These are phyloP conservation scores for Albizia julibrissin DNA, from an alignment of 306 rosid species.

Conservation along the genomic window DNA sequence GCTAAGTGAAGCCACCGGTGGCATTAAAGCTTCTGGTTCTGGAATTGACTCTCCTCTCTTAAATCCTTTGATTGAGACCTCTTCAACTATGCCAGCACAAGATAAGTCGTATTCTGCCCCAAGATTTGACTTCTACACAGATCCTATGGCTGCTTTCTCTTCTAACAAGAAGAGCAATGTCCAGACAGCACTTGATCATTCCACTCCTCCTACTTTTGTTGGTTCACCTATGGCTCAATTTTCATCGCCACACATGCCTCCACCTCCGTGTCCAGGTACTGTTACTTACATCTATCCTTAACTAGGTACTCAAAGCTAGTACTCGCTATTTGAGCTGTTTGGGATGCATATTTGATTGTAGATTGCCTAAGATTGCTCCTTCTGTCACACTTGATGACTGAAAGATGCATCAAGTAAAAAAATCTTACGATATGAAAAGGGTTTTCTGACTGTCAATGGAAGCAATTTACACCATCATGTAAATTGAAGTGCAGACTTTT, in stretches of 20 bases:
- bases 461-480: neutral
- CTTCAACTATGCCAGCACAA: slow-evolving; percentile 30
- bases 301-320: neutral
- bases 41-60: slow-evolving; percentile 54
- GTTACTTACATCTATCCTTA: neutral
- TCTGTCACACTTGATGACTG: neutral
- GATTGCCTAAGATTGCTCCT: neutral
- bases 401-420: neutral
- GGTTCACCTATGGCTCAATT: slow-evolving; percentile 37
- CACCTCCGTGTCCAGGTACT: slow-evolving; percentile 44
- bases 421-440: neutral
- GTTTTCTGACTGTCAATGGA: neutral
- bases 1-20: slow-evolving; percentile 45
- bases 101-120: slow-evolving; percentile 48
- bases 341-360: neutral
- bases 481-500: slow-evolving; percentile 1
- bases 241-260: slow-evolving; percentile 36
- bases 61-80: slow-evolving; percentile 68
- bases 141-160: slow-evolving; percentile 88
- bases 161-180: slow-evolving; percentile 46
- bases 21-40: slow-evolving; percentile 30
- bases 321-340: neutral
- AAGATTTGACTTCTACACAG: slow-evolving; percentile 86
- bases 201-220: slow-evolving; percentile 40
- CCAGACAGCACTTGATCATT: slow-evolving; percentile 40